Conservation (phyloP, 768 basidiomycete species). For the Inosperma sp. region DNA sequence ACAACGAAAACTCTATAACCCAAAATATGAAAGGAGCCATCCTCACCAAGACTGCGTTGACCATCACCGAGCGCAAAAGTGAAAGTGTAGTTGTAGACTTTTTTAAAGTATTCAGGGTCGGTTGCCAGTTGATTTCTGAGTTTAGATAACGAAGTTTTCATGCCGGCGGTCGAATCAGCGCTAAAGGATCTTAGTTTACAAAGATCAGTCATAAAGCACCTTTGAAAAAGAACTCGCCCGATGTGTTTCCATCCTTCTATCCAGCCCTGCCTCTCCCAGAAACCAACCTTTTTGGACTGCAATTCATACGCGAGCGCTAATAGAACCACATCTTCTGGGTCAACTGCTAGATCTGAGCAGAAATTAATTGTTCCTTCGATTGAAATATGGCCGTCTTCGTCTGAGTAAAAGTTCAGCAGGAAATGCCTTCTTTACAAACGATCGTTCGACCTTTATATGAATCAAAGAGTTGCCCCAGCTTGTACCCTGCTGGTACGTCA, state of each 20-base stretch:
- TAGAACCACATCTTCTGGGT: slow-evolving; percentile 79
- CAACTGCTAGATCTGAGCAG: slow-evolving; percentile 62
- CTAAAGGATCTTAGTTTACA: slow-evolving; percentile 30
- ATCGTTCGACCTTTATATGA: slow-evolving; percentile 55
- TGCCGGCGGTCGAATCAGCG: slow-evolving; percentile 57
- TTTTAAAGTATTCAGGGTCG: slow-evolving; percentile 65
- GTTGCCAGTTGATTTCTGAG: slow-evolving; percentile 57
- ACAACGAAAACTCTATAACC: background rate
- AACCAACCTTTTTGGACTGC: slow-evolving; percentile 67
- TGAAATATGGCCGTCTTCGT: slow-evolving; percentile 57
- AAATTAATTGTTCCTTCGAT: slow-evolving; percentile 78
- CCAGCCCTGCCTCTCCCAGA: slow-evolving; percentile 71
- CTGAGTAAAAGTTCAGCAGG: slow-evolving; percentile 28
- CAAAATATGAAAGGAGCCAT: no score
- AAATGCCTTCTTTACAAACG: background rate
- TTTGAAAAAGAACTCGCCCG: slow-evolving; percentile 44
- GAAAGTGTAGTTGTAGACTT: slow-evolving; percentile 79
- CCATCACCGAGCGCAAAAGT: slow-evolving; percentile 72
- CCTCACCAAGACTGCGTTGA: slow-evolving; percentile 73
- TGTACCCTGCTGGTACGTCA: slow-evolving; percentile 45
- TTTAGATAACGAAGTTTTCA: slow-evolving; percentile 51
- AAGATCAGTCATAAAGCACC: background rate
- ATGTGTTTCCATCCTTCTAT: slow-evolving; percentile 73
- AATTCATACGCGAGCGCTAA: slow-evolving; percentile 79
- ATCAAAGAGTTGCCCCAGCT: slow-evolving; percentile 55